Percentiles rank a stretch among this genome's conserved stretches.
phyloP scores from a whole-genome alignment of 352 stramenopile species.

The Globisporangium splendens region DNA sequence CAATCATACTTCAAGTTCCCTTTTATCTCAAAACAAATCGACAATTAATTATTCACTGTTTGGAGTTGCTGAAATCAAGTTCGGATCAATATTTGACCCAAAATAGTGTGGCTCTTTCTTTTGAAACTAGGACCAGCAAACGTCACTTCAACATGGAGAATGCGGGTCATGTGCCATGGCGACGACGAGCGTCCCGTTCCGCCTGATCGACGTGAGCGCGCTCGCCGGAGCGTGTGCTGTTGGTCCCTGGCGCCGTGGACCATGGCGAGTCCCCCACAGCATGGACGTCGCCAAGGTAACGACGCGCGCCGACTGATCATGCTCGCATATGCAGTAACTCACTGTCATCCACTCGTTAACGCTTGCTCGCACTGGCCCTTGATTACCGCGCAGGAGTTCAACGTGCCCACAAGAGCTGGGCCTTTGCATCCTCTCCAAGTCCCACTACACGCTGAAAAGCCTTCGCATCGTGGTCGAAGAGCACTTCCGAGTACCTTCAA shows the following conservation, averaged over 20 bases:
- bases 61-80: no score
- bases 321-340: no score
- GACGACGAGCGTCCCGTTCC: slow-evolving; percentile 11
- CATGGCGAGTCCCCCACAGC: neutral
- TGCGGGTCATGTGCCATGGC: slow-evolving; percentile 7
- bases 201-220: slow-evolving; percentile 10
- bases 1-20: no score
- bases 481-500: slow-evolving; percentile 1
- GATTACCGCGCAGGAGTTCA: slow-evolving; percentile 2
- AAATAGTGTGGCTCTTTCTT: no score
- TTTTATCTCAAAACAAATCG: no score
- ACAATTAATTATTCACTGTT: no score
- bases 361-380: no score
- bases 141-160: neutral
- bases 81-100: no score
- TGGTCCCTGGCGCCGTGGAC: slow-evolving; percentile 6
- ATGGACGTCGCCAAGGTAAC: slow-evolving; percentile 15
- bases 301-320: no score
- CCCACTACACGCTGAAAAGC: slow-evolving; percentile 2
- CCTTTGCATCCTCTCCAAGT: slow-evolving; percentile 11
- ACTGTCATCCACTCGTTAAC: no score
- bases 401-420: slow-evolving; percentile 15
- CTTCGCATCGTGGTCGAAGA: slow-evolving; percentile 3
- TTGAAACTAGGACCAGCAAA: no score
- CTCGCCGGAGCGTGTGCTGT: neutral